phyloP scores from a whole-genome alignment of 768 basidiomycete species.

The Boletus fagicola region DNA sequence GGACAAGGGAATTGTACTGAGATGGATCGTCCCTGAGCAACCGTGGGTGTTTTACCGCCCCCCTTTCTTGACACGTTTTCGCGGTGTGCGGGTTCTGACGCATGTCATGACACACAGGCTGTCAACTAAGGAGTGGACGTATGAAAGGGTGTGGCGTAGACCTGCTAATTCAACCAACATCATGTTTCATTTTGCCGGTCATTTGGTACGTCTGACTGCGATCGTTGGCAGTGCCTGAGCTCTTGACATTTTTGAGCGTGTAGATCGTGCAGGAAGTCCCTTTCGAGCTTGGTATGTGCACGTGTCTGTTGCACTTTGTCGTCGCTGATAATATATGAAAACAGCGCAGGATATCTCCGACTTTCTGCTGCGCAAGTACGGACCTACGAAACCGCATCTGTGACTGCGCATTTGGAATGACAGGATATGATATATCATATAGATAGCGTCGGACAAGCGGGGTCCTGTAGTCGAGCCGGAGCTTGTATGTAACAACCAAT shows the following conservation, averaged over 20 bases:
- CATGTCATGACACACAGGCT: constrained; percentile 11
- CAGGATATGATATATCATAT: not conserved
- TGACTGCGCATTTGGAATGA: not conserved
- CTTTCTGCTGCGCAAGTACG: constrained; percentile 22
- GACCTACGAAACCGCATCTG: not conserved
- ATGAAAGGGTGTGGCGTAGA: constrained; percentile 30
- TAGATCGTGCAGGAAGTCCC: constrained; percentile 33
- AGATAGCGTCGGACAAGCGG: not conserved
- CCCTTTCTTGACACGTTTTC: not conserved
- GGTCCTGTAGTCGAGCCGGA: not conserved
- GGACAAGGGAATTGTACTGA: constrained; percentile 26
- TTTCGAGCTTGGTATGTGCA: constrained; percentile 27
- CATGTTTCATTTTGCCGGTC: constrained; percentile 26
- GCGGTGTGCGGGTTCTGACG: not conserved
- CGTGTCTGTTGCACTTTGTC: not conserved
- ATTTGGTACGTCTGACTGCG: constrained; percentile 28
- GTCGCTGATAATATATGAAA: not conserved
- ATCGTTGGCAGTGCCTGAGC: not conserved
- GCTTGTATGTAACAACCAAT: not conserved
- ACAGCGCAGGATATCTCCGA: constrained; percentile 27
- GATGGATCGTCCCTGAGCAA: constrained; percentile 30
- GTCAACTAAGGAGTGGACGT: constrained; percentile 8
- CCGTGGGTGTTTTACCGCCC: constrained; percentile 10
- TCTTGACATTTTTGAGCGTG: not conserved
- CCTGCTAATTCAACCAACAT: constrained; percentile 31